Conservation (phyloP, 257 asterid genomes). For the Schizonepeta tenuifolia region DNA sequence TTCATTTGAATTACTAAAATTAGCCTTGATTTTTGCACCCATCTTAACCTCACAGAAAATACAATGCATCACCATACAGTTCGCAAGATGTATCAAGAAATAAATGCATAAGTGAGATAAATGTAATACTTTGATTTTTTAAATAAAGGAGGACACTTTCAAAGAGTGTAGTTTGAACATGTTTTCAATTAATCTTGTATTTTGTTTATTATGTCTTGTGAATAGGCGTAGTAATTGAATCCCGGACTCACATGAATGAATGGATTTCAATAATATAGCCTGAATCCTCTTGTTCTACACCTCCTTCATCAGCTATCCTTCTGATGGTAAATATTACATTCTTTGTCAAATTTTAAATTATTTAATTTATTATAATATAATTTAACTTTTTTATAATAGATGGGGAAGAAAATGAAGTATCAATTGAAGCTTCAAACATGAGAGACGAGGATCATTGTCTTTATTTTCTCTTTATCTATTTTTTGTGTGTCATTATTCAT, state of each 20-base stretch:
- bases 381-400: too few relatives aligned
- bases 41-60: neutral
- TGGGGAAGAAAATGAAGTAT: neutral
- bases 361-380: too few relatives aligned
- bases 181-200: neutral
- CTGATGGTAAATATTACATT: too few relatives aligned
- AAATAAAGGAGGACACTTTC: neutral
- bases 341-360: neutral
- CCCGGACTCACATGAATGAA: too few relatives aligned
- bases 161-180: neutral
- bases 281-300: neutral
- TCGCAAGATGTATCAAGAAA: constrained; percentile 16
- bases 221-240: neutral
- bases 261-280: neutral
- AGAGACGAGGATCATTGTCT: neutral
- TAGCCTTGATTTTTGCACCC: neutral
- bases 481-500: too few relatives aligned
- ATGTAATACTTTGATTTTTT: neutral
- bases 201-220: neutral
- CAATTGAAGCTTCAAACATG: neutral
- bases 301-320: neutral
- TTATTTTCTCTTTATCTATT: neutral
- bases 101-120: neutral
- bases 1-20: neutral
- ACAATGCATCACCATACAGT: neutral